These are phyloP conservation scores for Monosporascus sp. DNA, from an alignment of 2,329 filamentous ascomycete genomes.

Conservation along the genomic window DNA sequence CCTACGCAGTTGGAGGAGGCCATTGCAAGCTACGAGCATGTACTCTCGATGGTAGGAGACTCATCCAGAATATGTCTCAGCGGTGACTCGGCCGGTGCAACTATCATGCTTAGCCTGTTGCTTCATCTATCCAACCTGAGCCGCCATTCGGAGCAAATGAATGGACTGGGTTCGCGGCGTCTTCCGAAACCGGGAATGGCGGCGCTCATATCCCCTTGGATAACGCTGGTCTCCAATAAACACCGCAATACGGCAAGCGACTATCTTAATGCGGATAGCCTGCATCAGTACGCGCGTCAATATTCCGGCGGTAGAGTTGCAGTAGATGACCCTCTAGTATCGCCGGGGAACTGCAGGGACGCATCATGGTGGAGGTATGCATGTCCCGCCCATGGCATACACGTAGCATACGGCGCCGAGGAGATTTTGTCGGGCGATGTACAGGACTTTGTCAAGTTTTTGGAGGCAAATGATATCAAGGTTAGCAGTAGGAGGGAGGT, in stretches of 20 bases:
- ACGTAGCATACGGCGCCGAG: constrained; percentile 67
- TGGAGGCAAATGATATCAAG: constrained; percentile 47
- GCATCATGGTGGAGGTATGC: constrained; percentile 60
- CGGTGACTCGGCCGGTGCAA: constrained; percentile 76
- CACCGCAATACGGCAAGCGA: constrained; percentile 68
- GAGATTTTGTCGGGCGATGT: constrained; percentile 75
- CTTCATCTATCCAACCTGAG: constrained; percentile 55
- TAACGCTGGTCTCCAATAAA: constrained; percentile 62
- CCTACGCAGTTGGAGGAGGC: constrained; percentile 70
- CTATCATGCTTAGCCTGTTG: constrained; percentile 66
- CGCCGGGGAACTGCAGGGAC: constrained; percentile 67
- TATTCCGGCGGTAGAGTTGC: constrained; percentile 53
- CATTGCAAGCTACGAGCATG: constrained; percentile 64
- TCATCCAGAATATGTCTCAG: constrained; percentile 62
- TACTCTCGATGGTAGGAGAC: constrained; percentile 53
- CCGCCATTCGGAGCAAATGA: constrained; percentile 20
- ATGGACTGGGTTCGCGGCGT: constrained; percentile 29
- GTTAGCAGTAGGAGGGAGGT: constrained; percentile 56
- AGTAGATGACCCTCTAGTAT: constrained; percentile 52
- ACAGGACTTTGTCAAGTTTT: constrained; percentile 49
- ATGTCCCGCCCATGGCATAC: constrained; percentile 61
- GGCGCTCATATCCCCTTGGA: constrained; percentile 76
- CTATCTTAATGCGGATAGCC: constrained; percentile 62
- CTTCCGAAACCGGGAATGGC: constrained; percentile 46
- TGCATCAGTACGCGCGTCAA: constrained; percentile 65